These are phyloP conservation scores for Thermomucor indicae-seudaticae DNA, from an alignment of 371 early-diverging fungal genomes.

Conservation along the genomic window DNA sequence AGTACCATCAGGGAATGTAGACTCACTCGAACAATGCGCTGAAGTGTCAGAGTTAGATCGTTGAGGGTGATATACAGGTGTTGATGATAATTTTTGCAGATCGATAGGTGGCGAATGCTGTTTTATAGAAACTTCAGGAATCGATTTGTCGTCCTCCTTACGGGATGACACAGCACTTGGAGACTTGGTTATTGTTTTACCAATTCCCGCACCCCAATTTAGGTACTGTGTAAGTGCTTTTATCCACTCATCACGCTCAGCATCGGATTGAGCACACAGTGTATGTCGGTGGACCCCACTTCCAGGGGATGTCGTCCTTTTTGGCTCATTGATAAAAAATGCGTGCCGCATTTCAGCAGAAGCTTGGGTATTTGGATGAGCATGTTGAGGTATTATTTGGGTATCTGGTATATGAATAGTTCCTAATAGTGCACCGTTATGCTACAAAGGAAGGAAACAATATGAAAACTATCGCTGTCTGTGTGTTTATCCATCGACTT, in stretches of 20 bases:
- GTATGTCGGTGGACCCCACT: slow-evolving; percentile 63
- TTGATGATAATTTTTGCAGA: too few species aligned
- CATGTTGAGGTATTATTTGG: slow-evolving; percentile 49
- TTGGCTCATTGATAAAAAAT: slow-evolving; percentile 67
- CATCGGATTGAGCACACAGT: slow-evolving; percentile 82
- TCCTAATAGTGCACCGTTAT: slow-evolving; percentile 46
- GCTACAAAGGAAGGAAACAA: not conserved
- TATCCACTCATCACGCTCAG: slow-evolving; percentile 86
- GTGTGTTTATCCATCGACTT: not conserved
- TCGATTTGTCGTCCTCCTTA: not conserved
- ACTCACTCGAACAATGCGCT: slow-evolving; percentile 5
- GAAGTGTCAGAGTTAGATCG: slow-evolving; percentile 24
- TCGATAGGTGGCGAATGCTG: not conserved
- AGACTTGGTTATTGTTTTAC: not conserved
- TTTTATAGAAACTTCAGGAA: not conserved
- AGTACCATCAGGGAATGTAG: not conserved
- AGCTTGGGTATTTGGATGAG: slow-evolving; percentile 4
- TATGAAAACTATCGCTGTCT: not conserved
- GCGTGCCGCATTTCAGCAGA: slow-evolving; percentile 51
- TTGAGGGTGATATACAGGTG: slow-evolving; percentile 8
- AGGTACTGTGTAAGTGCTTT: slow-evolving; percentile 46
- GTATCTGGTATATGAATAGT: slow-evolving; percentile 44
- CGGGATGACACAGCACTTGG: not conserved
- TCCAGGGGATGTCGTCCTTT: slow-evolving; percentile 38
- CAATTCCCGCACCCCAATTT: slow-evolving; percentile 19